Percentiles rank a stretch among this genome's conserved stretches.
phyloP scores from a whole-genome alignment of 2,329 filamentous ascomycete species.

The Westerdykella ornata region DNA sequence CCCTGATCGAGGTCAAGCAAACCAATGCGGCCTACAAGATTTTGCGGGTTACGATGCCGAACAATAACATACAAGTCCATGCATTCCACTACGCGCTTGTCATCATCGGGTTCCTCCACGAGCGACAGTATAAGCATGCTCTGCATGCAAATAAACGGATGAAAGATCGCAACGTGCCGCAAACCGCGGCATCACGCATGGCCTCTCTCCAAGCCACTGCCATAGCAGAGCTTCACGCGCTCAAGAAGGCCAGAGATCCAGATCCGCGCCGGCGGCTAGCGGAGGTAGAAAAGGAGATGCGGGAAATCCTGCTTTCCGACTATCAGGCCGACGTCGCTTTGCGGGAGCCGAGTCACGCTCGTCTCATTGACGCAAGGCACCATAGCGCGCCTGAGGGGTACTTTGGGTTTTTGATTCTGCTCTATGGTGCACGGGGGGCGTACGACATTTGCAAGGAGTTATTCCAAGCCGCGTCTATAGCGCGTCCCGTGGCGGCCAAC shows the following conservation, averaged over 20 bases:
- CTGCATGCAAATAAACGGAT: constrained; percentile 45
- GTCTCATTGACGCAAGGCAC: constrained; percentile 20
- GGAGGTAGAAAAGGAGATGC: constrained; percentile 22
- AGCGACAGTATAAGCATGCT: constrained; percentile 42
- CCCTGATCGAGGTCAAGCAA: constrained; percentile 47
- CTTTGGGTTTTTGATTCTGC: constrained; percentile 51
- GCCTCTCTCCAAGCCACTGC: constrained; percentile 30
- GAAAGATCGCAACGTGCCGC: constrained; percentile 32
- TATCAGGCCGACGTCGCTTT: constrained; percentile 26
- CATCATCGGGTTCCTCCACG: constrained; percentile 46
- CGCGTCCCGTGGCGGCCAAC: constrained; percentile 3
- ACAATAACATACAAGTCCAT: constrained; percentile 39
- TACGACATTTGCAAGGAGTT: constrained; percentile 37
- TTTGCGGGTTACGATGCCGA: constrained; percentile 45
- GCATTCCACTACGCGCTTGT: constrained; percentile 50
- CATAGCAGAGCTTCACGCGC: constrained; percentile 14
- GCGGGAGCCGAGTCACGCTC: constrained; percentile 20
- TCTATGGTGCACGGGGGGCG: constrained; percentile 46
- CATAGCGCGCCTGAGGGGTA: constrained; percentile 45
- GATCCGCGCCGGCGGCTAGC: constrained; percentile 17
- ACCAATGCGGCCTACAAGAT: constrained; percentile 53
- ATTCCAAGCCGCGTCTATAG: constrained; percentile 15
- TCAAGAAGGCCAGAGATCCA: constrained; percentile 10
- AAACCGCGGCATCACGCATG: constrained; percentile 41
- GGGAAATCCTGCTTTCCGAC: constrained; percentile 19